These are phyloP conservation scores for Parascedosporium putredinis DNA, from an alignment of 2,329 filamentous ascomycete species.

Conservation along the genomic window DNA sequence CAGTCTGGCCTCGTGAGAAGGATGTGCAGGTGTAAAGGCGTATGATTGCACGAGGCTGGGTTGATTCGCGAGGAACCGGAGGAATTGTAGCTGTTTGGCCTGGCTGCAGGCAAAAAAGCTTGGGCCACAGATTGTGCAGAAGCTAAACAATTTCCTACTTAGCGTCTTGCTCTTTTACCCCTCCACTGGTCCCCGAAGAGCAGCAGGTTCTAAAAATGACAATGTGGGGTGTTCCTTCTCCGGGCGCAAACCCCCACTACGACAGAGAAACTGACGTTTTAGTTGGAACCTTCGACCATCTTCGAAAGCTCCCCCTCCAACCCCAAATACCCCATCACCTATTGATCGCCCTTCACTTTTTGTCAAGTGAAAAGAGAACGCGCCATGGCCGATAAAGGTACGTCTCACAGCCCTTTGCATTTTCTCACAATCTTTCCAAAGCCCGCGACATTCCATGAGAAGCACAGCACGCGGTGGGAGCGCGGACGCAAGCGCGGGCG, in stretches of 20 bases:
- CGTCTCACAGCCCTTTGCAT: too few relatives aligned
- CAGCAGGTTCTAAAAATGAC: neutral
- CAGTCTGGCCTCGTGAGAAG: too few relatives aligned
- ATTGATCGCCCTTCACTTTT: neutral
- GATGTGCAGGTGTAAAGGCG: too few relatives aligned
- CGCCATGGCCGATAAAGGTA: slow-evolving; percentile 36
- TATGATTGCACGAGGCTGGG: too few relatives aligned
- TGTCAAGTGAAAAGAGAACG: neutral
- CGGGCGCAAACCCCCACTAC: neutral
- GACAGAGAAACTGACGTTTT: neutral
- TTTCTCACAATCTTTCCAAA: too few relatives aligned
- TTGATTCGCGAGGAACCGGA: too few relatives aligned
- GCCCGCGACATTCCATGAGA: too few relatives aligned
- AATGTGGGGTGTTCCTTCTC: neutral
- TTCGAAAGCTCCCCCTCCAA: neutral
- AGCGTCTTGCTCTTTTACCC: neutral
- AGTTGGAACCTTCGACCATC: neutral
- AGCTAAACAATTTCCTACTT: too few relatives aligned
- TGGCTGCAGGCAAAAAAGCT: too few relatives aligned
- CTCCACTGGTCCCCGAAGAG: neutral
- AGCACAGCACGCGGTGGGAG: too few relatives aligned
- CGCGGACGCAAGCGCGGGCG: too few relatives aligned
- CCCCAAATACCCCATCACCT: neutral
- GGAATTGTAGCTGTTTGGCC: neutral
- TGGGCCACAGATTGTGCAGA: too few relatives aligned